Percentiles rank a stretch among this genome's conserved stretches.
These are phyloP conservation scores for Vigna trinervia DNA, from an alignment of 306 rosid genomes.

Conservation along the genomic window DNA sequence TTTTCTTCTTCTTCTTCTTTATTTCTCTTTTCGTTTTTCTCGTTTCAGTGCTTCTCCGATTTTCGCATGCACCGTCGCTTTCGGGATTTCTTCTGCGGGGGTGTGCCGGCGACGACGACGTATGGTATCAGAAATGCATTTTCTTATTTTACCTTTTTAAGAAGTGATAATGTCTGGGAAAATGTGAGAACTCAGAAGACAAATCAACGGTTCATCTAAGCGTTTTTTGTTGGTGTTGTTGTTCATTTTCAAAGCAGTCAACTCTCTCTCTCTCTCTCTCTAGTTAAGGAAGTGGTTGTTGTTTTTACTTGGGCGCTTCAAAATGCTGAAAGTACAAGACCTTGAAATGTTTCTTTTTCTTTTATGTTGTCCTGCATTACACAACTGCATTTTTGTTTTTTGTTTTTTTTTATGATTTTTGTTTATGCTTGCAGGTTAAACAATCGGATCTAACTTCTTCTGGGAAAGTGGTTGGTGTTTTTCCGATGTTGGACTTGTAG, in stretches of 20 bases:
- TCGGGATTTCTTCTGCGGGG: not conserved
- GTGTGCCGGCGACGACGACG: not conserved
- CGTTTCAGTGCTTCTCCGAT: not conserved
- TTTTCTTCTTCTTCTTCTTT: not conserved
- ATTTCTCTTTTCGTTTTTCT: not conserved
- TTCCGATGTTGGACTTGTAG: slow-evolving; percentile 22
- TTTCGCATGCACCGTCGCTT: slow-evolving; percentile 27
- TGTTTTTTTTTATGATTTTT: not conserved
- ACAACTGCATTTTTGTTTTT: slow-evolving; percentile 21
- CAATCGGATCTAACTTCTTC: slow-evolving; percentile 69
- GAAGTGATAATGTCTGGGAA: not conserved
- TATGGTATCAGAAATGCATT: slow-evolving; percentile 16
- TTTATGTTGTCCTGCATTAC: slow-evolving; percentile 41
- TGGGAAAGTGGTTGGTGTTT: slow-evolving; percentile 39
- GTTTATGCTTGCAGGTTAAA: slow-evolving; percentile 44
- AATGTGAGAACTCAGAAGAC: slow-evolving; percentile 11
- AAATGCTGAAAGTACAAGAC: slow-evolving; percentile 15
- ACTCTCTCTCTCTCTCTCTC: not conserved
- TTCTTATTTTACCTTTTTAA: not conserved
- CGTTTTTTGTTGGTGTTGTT: not conserved
- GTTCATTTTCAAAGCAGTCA: slow-evolving; percentile 18
- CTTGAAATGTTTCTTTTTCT: slow-evolving; percentile 23
- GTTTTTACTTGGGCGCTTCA: not conserved
- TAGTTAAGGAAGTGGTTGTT: not conserved
- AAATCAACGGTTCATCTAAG: not conserved